A percentile compares a stretch with the other conserved stretches of the same genome.
Conservation (phyloP, 176 grass and related monocot species). For the Otatea glauca region DNA sequence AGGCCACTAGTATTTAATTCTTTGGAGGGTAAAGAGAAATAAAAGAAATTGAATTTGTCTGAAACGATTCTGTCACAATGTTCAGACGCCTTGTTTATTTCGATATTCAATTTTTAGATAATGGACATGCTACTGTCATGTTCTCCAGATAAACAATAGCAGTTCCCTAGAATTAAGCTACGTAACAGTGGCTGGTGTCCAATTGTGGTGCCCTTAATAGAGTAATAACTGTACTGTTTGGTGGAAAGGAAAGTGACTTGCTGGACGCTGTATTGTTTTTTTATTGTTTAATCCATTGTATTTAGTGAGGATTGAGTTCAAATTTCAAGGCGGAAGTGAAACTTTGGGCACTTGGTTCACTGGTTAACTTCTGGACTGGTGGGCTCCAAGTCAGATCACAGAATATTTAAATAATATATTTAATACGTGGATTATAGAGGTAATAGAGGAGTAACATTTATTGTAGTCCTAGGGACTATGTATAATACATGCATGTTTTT, state of each 20-base stretch:
- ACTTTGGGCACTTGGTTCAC: slow-evolving; percentile 17
- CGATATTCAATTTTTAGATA: neutral
- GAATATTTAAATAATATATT: slow-evolving; percentile 11
- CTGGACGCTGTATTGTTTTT: neutral
- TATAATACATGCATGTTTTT: no score
- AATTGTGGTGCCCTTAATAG: slow-evolving; percentile 1
- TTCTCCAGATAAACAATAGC: slow-evolving; percentile 4
- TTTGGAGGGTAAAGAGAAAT: neutral
- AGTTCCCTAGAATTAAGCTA: neutral
- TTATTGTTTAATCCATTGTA: neutral
- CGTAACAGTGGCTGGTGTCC: neutral
- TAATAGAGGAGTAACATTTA: slow-evolving; percentile 1
- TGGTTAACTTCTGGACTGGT: slow-evolving; percentile 30
- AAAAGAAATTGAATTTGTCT: slow-evolving; percentile 14
- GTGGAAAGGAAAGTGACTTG: slow-evolving; percentile 1
- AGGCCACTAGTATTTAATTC: neutral
- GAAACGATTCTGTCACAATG: slow-evolving; percentile 2
- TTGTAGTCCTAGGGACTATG: no score
- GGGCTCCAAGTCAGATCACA: neutral
- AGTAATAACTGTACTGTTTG: neutral
- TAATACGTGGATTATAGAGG: neutral
- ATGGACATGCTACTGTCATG: neutral
- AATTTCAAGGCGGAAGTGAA: neutral
- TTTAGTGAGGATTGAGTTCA: neutral
- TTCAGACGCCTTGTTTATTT: neutral